Conservation (phyloP, 2,329 filamentous ascomycete genomes). For the Cordyceps farinosa region DNA sequence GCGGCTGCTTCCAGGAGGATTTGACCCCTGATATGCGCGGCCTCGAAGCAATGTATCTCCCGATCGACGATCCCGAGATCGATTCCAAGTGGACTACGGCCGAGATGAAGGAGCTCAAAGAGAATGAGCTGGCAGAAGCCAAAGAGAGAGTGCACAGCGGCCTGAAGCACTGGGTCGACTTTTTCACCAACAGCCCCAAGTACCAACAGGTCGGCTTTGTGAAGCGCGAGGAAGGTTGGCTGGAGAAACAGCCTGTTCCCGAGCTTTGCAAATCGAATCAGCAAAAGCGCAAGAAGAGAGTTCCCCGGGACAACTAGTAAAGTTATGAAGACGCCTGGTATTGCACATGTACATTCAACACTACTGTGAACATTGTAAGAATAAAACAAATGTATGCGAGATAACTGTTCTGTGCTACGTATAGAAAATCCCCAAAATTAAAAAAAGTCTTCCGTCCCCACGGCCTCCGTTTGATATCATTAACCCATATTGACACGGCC, state of each 20-base stretch:
- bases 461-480: constrained; percentile 10
- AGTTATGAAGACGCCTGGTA: background rate
- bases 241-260: constrained; percentile 58
- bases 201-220: constrained; percentile 80
- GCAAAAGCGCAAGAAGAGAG: constrained; percentile 52
- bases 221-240: constrained; percentile 56
- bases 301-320: constrained; percentile 9
- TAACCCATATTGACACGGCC: background rate
- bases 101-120: constrained; percentile 51
- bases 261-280: constrained; percentile 68
- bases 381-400: background rate
- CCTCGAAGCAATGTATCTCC: constrained; percentile 80
- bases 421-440: background rate
- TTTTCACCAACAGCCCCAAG: constrained; percentile 76
- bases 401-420: background rate
- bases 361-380: background rate
- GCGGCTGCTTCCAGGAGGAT: constrained; percentile 87
- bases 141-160: constrained; percentile 60
- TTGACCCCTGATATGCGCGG: constrained; percentile 79
- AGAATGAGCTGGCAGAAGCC: constrained; percentile 63
- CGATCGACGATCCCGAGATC: constrained; percentile 57
- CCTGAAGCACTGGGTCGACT: constrained; percentile 75
- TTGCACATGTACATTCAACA: background rate
- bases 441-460: background rate
- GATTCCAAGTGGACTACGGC: constrained; percentile 56